A percentile compares a stretch with the other conserved stretches of the same genome.
Conservation (phyloP, 495 filamentous ascomycete genomes). For the Aspergillus wentii region DNA sequence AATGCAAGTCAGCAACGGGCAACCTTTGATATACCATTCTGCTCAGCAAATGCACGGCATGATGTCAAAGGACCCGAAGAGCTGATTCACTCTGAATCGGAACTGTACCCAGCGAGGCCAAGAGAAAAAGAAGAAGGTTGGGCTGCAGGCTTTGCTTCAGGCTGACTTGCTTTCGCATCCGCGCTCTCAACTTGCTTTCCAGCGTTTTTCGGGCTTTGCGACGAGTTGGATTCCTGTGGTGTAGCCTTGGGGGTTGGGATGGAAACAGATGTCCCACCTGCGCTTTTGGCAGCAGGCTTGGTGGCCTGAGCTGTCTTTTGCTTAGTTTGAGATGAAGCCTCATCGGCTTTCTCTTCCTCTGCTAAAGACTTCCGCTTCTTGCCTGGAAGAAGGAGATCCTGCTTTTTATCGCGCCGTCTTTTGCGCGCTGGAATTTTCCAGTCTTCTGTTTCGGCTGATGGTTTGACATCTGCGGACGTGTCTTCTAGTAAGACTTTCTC, state of each 20-base stretch:
- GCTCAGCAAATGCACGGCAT: no score
- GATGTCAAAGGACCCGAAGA: not conserved
- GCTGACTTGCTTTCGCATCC: conserved; percentile 1
- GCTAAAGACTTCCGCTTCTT: conserved; percentile 51
- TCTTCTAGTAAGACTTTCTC: conserved; percentile 48
- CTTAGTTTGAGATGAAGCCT: conserved; percentile 9
- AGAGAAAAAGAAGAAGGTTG: conserved; percentile 16
- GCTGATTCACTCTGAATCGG: conserved; percentile 35
- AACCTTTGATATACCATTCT: no score
- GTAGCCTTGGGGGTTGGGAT: not conserved
- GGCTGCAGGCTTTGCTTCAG: conserved; percentile 7
- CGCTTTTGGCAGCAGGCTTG: conserved; percentile 3
- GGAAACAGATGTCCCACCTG: not conserved
- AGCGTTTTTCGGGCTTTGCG: conserved; percentile 1
- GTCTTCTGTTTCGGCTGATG: conserved; percentile 38
- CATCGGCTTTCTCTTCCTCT: conserved; percentile 10
- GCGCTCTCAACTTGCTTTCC: conserved; percentile 3
- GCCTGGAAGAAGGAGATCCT: conserved; percentile 48
- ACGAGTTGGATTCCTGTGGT: not conserved
- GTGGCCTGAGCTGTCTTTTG: conserved; percentile 6
- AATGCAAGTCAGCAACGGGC: no score
- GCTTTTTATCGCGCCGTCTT: conserved; percentile 53
- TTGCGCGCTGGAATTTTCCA: conserved; percentile 55
- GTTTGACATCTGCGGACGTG: conserved; percentile 26
- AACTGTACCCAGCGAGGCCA: conserved; percentile 39